These are phyloP conservation scores for Claviceps pazoutovae DNA, from an alignment of 2,329 filamentous ascomycete species.

Conservation along the genomic window DNA sequence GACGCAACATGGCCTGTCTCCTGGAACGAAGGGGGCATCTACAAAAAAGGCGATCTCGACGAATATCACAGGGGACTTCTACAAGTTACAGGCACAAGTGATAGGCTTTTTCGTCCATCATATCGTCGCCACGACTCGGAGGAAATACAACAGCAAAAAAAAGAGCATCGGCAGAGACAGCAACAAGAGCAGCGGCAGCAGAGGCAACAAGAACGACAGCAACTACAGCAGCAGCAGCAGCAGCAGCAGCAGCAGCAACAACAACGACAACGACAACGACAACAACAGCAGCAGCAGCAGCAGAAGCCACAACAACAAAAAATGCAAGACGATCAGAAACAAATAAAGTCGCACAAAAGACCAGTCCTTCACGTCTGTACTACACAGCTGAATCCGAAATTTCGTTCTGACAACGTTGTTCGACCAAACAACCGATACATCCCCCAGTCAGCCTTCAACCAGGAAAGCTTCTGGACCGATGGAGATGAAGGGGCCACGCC, in stretches of 20 bases:
- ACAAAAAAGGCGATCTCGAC: neutral
- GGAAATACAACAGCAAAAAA: neutral
- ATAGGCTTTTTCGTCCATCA: neutral
- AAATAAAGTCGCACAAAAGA: neutral
- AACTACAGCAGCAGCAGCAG: neutral
- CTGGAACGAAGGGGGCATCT: neutral
- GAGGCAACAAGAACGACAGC: neutral
- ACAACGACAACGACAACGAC: neutral
- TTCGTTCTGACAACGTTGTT: neutral
- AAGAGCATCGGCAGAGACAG: neutral
- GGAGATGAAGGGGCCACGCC: slow-evolving; percentile 1
- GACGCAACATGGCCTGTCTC: neutral
- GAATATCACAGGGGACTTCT: slow-evolving; percentile 3
- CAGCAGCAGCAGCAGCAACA: neutral
- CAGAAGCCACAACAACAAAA: neutral
- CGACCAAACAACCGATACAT: neutral
- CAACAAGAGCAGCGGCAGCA: neutral
- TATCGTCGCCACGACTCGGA: neutral
- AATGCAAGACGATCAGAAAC: neutral
- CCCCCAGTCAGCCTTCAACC: neutral
- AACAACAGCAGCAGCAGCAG: neutral
- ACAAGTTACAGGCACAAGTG: neutral
- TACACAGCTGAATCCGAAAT: neutral
- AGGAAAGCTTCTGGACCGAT: slow-evolving; percentile 3
- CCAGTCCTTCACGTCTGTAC: neutral